Percentiles rank a stretch among this genome's conserved stretches.
These are phyloP conservation scores for Angophora floribunda DNA, from an alignment of 345 rosid species.

Conservation along the genomic window DNA sequence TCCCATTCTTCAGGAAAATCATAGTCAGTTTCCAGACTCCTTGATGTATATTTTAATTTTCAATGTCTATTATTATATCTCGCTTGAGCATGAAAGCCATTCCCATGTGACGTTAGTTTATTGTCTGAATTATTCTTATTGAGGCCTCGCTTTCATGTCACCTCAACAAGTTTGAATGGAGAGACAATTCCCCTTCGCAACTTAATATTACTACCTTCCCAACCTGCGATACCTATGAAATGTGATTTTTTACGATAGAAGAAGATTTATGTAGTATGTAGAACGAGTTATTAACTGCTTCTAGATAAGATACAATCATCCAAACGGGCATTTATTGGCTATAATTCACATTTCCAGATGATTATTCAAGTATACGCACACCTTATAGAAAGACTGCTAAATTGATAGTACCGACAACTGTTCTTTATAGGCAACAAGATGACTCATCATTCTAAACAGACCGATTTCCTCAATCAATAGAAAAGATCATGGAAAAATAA, in stretches of 20 bases:
- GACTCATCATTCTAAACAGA: not conserved
- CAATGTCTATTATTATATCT: not conserved
- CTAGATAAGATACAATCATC: not conserved
- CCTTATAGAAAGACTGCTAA: not conserved
- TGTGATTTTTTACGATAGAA: not conserved
- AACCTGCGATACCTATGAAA: not conserved
- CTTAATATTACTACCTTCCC: not conserved
- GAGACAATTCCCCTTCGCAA: not conserved
- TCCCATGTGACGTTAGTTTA: not conserved
- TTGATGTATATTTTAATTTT: not conserved
- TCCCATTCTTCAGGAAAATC: not conserved
- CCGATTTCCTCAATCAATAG: not conserved
- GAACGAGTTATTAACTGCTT: not conserved
- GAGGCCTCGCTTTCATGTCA: not conserved
- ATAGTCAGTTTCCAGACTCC: not conserved
- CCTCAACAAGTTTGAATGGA: not conserved
- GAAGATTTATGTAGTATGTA: not conserved
- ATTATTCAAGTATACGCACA: not conserved
- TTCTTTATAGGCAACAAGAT: not conserved
- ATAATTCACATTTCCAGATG: not conserved
- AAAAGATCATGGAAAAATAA: not conserved
- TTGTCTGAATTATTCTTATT: not conserved
- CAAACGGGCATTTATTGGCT: not conserved
- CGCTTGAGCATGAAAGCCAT: not conserved
- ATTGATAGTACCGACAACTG: not conserved